Evolutionary conservation across 106 monocot species (phyloP).

Genomic region (Xerophyta viscosa): DNA sequence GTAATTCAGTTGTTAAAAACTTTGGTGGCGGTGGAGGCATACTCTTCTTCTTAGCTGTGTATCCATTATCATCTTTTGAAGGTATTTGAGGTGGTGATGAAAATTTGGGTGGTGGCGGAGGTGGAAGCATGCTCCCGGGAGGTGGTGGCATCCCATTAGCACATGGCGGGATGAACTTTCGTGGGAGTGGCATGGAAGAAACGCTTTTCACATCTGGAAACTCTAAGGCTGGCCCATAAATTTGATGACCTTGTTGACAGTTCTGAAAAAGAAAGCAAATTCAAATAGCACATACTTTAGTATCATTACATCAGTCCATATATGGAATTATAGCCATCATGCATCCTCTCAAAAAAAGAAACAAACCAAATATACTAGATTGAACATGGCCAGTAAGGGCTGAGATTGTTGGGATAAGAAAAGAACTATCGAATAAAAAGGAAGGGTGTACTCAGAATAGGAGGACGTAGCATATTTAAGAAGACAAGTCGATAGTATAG

Average conservation of each 20-base stretch:
- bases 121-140: slow-evolving; percentile 8
- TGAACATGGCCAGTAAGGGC: too few species aligned
- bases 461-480: too few species aligned
- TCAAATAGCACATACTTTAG: slow-evolving; percentile 21
- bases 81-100: not conserved
- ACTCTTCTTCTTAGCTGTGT: not conserved
- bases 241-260: slow-evolving; percentile 55
- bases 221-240: slow-evolving; percentile 57
- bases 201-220: slow-evolving; percentile 10
- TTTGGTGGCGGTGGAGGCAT: slow-evolving; percentile 52
- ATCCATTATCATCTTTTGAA: not conserved
- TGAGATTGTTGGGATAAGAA: too few species aligned
- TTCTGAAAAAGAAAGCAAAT: slow-evolving; percentile 56
- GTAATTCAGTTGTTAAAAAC: slow-evolving; percentile 7
- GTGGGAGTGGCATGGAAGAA: slow-evolving; percentile 49
- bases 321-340: too few species aligned
- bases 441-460: too few species aligned
- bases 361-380: too few species aligned
- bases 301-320: not conserved
- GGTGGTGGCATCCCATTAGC: slow-evolving; percentile 27
- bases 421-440: too few species aligned
- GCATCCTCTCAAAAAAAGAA: too few species aligned
- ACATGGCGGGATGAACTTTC: slow-evolving; percentile 19
- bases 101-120: slow-evolving; percentile 7
- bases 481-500: too few species aligned